Percentiles rank a stretch among this genome's conserved stretches.
Evolutionary conservation across 768 basidiomycete genomes (phyloP).

Genomic region (Phylloporus rhodoxanthus): DNA sequence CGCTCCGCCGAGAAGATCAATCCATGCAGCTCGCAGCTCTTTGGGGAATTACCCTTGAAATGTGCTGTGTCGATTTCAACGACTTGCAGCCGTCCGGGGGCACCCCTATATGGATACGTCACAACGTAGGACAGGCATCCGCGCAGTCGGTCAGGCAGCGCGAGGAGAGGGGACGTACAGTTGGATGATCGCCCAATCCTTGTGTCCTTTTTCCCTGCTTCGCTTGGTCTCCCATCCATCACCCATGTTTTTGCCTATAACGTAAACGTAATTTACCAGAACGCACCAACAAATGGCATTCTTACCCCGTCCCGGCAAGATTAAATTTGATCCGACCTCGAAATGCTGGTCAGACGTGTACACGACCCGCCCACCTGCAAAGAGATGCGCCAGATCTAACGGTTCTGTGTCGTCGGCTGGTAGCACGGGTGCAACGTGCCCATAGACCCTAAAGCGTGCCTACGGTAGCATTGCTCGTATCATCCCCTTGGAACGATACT

Average conservation of each 20-base stretch:
- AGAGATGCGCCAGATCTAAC: conserved; percentile 88
- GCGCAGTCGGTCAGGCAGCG: neutral
- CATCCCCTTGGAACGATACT: neutral
- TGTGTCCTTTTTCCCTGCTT: conserved; percentile 71
- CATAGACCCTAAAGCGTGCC: conserved; percentile 93
- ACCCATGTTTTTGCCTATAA: conserved; percentile 78
- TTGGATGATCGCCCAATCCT: conserved; percentile 87
- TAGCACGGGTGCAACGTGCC: conserved; percentile 61
- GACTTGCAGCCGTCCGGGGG: conserved; percentile 63
- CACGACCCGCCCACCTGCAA: conserved; percentile 81
- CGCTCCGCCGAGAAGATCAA: conserved; percentile 23
- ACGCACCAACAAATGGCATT: neutral
- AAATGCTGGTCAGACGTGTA: conserved; percentile 92
- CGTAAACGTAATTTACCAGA: neutral
- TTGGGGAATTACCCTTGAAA: conserved; percentile 95
- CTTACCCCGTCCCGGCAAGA: conserved; percentile 80
- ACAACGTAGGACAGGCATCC: neutral
- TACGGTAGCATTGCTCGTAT: conserved; percentile 26
- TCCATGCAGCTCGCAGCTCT: conserved; percentile 77
- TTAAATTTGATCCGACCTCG: conserved; percentile 84
- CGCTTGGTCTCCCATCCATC: conserved; percentile 99
- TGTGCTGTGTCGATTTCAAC: conserved; percentile 91
- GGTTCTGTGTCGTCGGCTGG: conserved; percentile 41
- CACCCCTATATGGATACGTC: conserved; percentile 45
- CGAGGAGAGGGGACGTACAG: conserved; percentile 44